Conservation (phyloP, 2,329 filamentous ascomycete species). For the Magnaporthales sp. region DNA sequence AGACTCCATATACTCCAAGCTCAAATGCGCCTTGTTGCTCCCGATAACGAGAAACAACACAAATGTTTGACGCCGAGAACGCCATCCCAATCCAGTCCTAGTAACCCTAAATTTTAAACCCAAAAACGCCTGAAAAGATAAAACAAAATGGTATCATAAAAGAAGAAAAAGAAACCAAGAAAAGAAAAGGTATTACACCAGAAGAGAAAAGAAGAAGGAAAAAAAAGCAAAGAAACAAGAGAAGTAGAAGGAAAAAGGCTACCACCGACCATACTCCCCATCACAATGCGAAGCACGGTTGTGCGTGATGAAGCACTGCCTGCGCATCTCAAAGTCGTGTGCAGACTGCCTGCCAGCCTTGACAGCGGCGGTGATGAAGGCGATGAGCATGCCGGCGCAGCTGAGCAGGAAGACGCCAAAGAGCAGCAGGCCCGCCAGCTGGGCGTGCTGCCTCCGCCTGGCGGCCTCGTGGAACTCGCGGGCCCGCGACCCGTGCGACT, state of each 20-base stretch:
- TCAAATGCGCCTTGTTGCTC: not conserved
- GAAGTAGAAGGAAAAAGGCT: not conserved
- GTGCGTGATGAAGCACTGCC: slow-evolving; percentile 1
- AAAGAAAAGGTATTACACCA: not conserved
- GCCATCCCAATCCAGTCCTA: not conserved
- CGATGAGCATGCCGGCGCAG: not conserved
- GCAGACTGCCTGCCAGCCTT: not conserved
- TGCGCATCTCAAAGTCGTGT: not conserved
- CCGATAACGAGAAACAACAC: not conserved
- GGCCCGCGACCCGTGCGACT: not conserved
- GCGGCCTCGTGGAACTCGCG: slow-evolving; percentile 5
- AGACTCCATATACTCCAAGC: not conserved
- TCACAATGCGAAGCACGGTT: slow-evolving; percentile 2
- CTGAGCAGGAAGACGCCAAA: not conserved
- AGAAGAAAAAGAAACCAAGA: not conserved
- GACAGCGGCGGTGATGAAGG: not conserved
- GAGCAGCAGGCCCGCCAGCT: not conserved
- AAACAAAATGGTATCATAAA: not conserved
- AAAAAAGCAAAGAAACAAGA: not conserved
- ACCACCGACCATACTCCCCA: not conserved
- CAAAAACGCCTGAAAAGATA: not conserved
- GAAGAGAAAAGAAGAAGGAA: not conserved
- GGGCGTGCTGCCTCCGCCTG: slow-evolving; percentile 1
- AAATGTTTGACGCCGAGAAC: not conserved
- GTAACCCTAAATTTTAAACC: not conserved